A percentile compares a stretch with the other conserved stretches of the same genome.
phyloP scores from a whole-genome alignment of 2,329 filamentous ascomycete genomes.

The Epichloe uncinata region DNA sequence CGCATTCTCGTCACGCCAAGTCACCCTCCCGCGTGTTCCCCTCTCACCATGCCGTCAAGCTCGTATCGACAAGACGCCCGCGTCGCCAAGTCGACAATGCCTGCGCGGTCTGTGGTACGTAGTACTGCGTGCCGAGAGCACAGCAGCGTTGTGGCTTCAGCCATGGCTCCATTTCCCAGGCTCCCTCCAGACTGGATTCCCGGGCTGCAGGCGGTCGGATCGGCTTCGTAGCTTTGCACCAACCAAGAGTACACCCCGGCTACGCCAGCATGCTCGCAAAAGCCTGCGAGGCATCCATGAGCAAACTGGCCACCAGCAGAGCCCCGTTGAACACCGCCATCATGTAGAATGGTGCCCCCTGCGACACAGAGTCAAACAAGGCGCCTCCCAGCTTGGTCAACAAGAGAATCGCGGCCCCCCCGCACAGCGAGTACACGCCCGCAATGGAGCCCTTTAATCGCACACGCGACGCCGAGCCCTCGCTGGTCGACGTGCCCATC shows the following conservation, averaged over 20 bases:
- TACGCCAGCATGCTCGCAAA: constrained; percentile 16
- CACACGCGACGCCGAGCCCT: constrained; percentile 32
- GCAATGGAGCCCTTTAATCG: constrained; percentile 85
- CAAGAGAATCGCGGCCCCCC: constrained; percentile 77
- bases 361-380: constrained; percentile 64
- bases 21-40: not conserved
- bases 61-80: not conserved
- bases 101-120: not conserved
- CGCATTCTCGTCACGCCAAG: not conserved
- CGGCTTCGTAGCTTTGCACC: no score
- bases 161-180: not conserved
- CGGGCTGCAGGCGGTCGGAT: no score
- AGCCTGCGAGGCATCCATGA: constrained; percentile 33
- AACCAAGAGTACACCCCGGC: not conserved
- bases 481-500: constrained; percentile 18
- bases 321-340: constrained; percentile 80
- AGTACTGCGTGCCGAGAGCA: not conserved
- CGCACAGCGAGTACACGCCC: constrained; percentile 83
- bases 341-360: constrained; percentile 81
- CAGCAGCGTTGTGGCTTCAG: not conserved
- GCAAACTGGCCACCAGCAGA: constrained; percentile 45
- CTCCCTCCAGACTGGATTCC: no score
- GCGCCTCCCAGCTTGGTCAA: constrained; percentile 84
- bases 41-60: not conserved
- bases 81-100: not conserved